These are phyloP conservation scores for Eragrostis tef DNA, from an alignment of 202 grass and related monocot genomes.

Conservation along the genomic window DNA sequence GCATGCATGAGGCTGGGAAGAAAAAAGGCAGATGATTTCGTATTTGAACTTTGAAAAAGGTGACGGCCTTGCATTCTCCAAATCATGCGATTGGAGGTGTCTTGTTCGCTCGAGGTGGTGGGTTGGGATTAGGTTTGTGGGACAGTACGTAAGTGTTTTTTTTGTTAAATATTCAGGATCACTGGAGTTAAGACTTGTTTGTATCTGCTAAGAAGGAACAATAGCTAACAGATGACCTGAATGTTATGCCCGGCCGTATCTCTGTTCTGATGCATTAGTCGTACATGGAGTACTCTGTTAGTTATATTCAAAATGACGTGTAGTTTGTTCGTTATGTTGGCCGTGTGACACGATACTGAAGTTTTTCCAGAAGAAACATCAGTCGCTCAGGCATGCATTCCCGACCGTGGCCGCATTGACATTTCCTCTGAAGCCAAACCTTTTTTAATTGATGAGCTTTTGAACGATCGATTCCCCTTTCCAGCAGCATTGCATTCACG, in stretches of 20 bases:
- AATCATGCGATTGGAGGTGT: slow-evolving; percentile 34
- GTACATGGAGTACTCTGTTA: not conserved
- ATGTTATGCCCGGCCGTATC: slow-evolving; percentile 28
- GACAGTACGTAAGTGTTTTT: not conserved
- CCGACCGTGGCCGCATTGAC: too few relatives aligned
- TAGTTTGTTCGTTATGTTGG: too few relatives aligned
- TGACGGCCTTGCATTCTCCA: slow-evolving; percentile 36
- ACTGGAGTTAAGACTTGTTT: slow-evolving; percentile 17
- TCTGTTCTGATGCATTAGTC: not conserved
- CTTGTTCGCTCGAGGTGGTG: slow-evolving; percentile 14
- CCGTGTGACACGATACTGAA: too few relatives aligned
- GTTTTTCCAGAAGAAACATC: too few relatives aligned
- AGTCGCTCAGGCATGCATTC: too few relatives aligned
- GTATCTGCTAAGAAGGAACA: slow-evolving; percentile 30
- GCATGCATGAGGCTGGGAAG: not conserved
- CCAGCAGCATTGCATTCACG: not conserved
- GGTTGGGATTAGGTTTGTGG: slow-evolving; percentile 52
- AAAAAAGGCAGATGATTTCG: not conserved
- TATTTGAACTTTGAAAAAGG: slow-evolving; percentile 44
- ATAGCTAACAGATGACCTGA: slow-evolving; percentile 39
- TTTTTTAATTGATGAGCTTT: not conserved
- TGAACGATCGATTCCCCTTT: not conserved
- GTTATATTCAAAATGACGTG: not conserved
- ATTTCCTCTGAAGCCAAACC: too few relatives aligned
- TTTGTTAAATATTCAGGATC: not conserved